phyloP scores from a whole-genome alignment of 2,329 filamentous ascomycete genomes.

The Camptophora hylomeconis region DNA sequence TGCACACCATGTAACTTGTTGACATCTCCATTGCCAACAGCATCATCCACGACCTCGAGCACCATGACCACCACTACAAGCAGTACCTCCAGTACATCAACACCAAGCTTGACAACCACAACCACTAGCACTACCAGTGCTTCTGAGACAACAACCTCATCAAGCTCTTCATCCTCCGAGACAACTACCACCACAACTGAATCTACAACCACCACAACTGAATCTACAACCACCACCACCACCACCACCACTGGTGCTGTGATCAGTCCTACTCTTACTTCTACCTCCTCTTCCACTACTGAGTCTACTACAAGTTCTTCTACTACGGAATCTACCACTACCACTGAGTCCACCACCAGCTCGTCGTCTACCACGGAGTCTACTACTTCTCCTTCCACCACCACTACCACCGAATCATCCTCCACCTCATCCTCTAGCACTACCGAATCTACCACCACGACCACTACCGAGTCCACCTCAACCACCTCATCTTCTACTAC shows the following conservation, averaged over 20 bases:
- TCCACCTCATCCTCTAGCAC: too few relatives aligned
- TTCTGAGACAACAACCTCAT: conserved; percentile 1
- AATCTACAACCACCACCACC: not conserved
- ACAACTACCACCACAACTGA: not conserved
- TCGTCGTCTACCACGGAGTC: too few relatives aligned
- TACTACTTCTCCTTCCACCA: too few relatives aligned
- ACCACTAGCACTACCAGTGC: not conserved
- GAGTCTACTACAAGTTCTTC: not conserved
- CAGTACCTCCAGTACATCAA: not conserved
- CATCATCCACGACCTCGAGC: too few relatives aligned
- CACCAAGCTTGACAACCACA: not conserved
- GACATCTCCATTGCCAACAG: too few relatives aligned
- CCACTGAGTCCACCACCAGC: too few relatives aligned
- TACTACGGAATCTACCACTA: too few relatives aligned
- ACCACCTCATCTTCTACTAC: too few relatives aligned
- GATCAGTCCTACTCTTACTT: conserved; percentile 1
- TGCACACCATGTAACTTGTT: too few relatives aligned
- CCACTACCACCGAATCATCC: too few relatives aligned
- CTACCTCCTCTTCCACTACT: not conserved
- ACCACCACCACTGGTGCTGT: too few relatives aligned
- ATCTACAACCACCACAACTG: conserved; percentile 1
- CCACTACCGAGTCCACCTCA: conserved; percentile 2
- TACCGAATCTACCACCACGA: conserved; percentile 3
- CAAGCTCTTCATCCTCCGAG: conserved; percentile 1
- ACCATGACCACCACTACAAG: too few relatives aligned